A percentile compares a stretch with the other conserved stretches of the same genome.
These are phyloP conservation scores for Moringa oleifera DNA, from an alignment of 345 rosid genomes.

Conservation along the genomic window DNA sequence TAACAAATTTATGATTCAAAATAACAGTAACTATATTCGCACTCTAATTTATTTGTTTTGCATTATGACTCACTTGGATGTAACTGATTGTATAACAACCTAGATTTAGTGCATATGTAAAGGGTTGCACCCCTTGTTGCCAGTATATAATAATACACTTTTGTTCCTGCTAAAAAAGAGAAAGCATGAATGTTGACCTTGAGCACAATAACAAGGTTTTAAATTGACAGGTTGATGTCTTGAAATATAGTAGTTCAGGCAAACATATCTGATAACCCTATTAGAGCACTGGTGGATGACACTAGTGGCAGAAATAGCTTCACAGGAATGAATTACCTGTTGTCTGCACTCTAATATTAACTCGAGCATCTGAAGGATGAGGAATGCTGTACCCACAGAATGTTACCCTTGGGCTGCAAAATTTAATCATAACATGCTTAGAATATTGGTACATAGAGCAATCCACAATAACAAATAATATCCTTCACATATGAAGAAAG, in stretches of 20 bases:
- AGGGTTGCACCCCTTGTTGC: too few relatives aligned
- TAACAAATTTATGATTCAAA: too few relatives aligned
- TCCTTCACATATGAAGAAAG: not conserved
- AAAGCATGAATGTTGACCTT: too few relatives aligned
- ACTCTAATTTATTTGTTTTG: too few relatives aligned
- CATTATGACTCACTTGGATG: too few relatives aligned
- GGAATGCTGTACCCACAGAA: slow-evolving; percentile 79
- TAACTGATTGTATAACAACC: too few relatives aligned
- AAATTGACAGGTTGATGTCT: not conserved
- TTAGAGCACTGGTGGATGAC: not conserved
- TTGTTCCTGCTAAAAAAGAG: too few relatives aligned
- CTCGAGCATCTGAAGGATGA: slow-evolving; percentile 83
- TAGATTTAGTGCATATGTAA: too few relatives aligned
- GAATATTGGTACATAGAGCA: not conserved
- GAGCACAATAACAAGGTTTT: not conserved
- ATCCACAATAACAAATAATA: not conserved
- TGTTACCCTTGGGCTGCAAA: slow-evolving; percentile 74
- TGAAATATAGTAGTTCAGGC: not conserved
- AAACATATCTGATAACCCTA: not conserved
- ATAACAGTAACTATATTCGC: too few relatives aligned
- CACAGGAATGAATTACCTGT: slow-evolving; percentile 45
- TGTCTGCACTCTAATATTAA: slow-evolving; percentile 79
- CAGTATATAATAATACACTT: too few relatives aligned
- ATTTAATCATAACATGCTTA: slow-evolving; percentile 1
- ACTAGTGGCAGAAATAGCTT: not conserved